Percentiles rank a stretch among this genome's conserved stretches.
Conservation (phyloP, 441 rosid genomes). For the Pelargonium cotyledonis region DNA sequence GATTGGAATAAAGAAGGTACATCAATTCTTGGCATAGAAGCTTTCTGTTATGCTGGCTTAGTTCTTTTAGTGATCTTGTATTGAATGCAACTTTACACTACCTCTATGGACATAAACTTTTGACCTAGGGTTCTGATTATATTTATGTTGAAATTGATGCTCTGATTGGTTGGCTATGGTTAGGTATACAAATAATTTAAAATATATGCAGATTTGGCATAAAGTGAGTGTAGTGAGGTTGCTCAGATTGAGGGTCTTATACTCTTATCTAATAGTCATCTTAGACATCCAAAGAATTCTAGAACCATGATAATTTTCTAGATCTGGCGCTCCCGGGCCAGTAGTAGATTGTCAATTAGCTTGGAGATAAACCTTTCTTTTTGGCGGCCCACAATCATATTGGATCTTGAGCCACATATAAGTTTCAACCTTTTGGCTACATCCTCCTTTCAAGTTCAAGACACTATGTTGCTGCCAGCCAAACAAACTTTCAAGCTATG, state of each 20-base stretch:
- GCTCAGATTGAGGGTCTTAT: not conserved
- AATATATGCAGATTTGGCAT: not conserved
- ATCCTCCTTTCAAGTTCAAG: not conserved
- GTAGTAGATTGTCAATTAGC: not conserved
- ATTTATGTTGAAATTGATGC: not conserved
- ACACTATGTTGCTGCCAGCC: not conserved
- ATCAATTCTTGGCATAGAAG: not conserved
- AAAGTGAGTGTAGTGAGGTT: not conserved
- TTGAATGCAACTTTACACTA: not conserved
- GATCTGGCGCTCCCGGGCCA: not conserved
- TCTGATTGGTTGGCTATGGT: not conserved
- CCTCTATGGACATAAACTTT: not conserved
- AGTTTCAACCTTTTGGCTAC: not conserved
- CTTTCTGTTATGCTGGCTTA: not conserved
- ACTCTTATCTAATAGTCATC: not conserved
- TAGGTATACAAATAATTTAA: not conserved
- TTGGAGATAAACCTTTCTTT: not conserved
- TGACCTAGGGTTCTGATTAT: not conserved
- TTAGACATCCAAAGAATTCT: not conserved
- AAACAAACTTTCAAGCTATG: not conserved
- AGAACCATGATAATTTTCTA: not conserved
- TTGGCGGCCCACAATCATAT: not conserved
- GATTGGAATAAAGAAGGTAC: slow-evolving; percentile 91
- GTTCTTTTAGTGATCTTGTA: not conserved
- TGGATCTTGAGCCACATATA: not conserved